These are phyloP conservation scores for Meira nashicola DNA, from an alignment of 1,284 basidiomycete genomes.

Conservation along the genomic window DNA sequence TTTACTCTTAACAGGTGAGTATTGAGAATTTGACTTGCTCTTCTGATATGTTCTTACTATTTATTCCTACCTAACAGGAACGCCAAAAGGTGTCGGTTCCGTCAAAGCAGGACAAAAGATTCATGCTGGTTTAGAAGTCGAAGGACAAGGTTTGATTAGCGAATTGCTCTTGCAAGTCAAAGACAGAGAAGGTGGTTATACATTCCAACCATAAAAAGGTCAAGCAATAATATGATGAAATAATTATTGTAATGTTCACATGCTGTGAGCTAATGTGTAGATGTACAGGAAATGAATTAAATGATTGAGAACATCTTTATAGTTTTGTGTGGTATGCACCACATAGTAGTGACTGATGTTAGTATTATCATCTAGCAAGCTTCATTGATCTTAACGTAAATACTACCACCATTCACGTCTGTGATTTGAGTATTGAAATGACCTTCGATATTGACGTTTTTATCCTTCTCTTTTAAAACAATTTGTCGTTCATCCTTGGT, in stretches of 20 bases:
- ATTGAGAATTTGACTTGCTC: not conserved
- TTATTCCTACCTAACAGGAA: constrained; percentile 55
- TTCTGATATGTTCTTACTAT: not conserved
- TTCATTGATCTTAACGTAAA: not conserved
- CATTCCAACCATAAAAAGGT: not conserved
- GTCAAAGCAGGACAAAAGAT: constrained; percentile 73
- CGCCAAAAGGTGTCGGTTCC: constrained; percentile 82
- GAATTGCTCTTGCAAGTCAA: constrained; percentile 64
- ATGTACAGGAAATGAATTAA: too few relatives aligned
- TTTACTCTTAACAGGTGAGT: constrained; percentile 50
- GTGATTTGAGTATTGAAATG: constrained; percentile 4
- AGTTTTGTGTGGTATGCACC: too few relatives aligned
- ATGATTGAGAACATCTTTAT: too few relatives aligned
- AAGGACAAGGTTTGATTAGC: constrained; percentile 61
- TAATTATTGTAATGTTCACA: too few relatives aligned
- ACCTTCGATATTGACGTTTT: not conserved
- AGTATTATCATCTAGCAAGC: not conserved
- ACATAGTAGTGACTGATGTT: not conserved
- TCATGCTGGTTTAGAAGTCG: constrained; percentile 67
- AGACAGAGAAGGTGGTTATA: constrained; percentile 6
- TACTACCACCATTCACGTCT: not conserved
- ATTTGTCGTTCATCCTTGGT: constrained; percentile 7
- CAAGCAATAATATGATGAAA: too few relatives aligned
- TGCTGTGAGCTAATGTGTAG: too few relatives aligned
- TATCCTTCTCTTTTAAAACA: not conserved